Conservation (phyloP, 352 stramenopile genomes). For the Pythium myriotylum region DNA sequence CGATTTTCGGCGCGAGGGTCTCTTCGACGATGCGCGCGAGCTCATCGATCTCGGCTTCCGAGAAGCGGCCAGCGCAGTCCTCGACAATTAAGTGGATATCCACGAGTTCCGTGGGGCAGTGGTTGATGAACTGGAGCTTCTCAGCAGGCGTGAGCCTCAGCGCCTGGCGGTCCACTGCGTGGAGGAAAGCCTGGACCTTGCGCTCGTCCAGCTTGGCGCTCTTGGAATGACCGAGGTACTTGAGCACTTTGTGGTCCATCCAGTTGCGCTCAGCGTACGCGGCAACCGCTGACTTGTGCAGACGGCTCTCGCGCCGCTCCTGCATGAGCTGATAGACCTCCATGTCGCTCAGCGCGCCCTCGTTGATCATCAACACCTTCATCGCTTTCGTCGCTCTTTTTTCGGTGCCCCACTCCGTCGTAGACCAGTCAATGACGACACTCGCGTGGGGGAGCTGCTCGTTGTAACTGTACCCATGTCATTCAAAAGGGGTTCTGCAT, state of each 20-base stretch:
- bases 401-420: too few relatives aligned
- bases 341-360: conserved; percentile 77
- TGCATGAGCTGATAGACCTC: conserved; percentile 84
- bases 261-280: conserved; percentile 87
- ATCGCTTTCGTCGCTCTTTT: conserved; percentile 30
- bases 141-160: conserved; percentile 66
- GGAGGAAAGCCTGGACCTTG: conserved; percentile 65
- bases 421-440: conserved; percentile 11
- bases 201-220: conserved; percentile 51
- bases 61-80: conserved; percentile 80
- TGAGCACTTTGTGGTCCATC: conserved; percentile 91
- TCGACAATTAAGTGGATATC: conserved; percentile 86
- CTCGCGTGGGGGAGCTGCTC: background rate
- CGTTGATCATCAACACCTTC: conserved; percentile 86
- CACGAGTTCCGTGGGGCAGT: conserved; percentile 80
- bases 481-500: conserved; percentile 9
- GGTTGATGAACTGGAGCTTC: conserved; percentile 88
- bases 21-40: conserved; percentile 71
- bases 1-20: conserved; percentile 44
- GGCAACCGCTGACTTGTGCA: conserved; percentile 77
- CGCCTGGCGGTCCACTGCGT: conserved; percentile 42
- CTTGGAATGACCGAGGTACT: conserved; percentile 78
- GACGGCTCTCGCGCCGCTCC: conserved; percentile 73
- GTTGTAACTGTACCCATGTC: conserved; percentile 9
- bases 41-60: conserved; percentile 74